Evolutionary conservation across 1,284 basidiomycete species (phyloP).

Genomic region (Pseudomicrostroma phylloplanum): DNA sequence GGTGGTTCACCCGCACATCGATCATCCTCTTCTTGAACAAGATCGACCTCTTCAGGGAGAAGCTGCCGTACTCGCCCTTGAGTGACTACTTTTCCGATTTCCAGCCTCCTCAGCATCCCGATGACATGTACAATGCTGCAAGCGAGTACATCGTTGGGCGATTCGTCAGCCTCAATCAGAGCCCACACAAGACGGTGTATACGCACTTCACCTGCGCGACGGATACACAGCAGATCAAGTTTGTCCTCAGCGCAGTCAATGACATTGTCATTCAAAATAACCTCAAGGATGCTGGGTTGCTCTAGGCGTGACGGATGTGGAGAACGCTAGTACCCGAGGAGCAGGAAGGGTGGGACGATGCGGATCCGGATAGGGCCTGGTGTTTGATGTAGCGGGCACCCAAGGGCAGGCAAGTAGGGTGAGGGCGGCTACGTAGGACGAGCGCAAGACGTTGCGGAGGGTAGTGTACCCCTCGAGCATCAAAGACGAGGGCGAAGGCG

Average conservation of each 20-base stretch:
- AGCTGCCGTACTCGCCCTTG: slow-evolving; percentile 77
- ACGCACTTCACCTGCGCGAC: slow-evolving; percentile 85
- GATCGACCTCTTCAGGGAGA: slow-evolving; percentile 93
- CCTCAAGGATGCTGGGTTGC: slow-evolving; percentile 73
- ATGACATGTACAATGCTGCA: slow-evolving; percentile 39
- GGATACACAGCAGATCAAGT: slow-evolving; percentile 69
- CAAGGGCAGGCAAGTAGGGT: no score
- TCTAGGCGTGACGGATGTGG: slow-evolving; percentile 53
- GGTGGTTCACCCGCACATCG: slow-evolving; percentile 40
- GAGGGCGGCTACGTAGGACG: no score
- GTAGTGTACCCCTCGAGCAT: no score
- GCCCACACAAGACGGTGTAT: slow-evolving; percentile 44
- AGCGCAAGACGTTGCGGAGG: no score
- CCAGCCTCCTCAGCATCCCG: slow-evolving; percentile 21
- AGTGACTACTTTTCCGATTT: slow-evolving; percentile 75
- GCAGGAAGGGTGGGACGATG: background rate
- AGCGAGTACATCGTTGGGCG: slow-evolving; percentile 46
- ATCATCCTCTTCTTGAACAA: slow-evolving; percentile 44
- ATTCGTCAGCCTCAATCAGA: slow-evolving; percentile 45
- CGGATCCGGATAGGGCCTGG: background rate
- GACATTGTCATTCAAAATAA: slow-evolving; percentile 66
- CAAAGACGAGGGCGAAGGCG: no score
- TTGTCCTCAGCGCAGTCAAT: slow-evolving; percentile 58
- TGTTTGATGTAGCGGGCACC: background rate
- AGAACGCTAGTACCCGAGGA: background rate